These are phyloP conservation scores for Cucurbita pepo DNA, from an alignment of 306 rosid genomes.

Conservation along the genomic window DNA sequence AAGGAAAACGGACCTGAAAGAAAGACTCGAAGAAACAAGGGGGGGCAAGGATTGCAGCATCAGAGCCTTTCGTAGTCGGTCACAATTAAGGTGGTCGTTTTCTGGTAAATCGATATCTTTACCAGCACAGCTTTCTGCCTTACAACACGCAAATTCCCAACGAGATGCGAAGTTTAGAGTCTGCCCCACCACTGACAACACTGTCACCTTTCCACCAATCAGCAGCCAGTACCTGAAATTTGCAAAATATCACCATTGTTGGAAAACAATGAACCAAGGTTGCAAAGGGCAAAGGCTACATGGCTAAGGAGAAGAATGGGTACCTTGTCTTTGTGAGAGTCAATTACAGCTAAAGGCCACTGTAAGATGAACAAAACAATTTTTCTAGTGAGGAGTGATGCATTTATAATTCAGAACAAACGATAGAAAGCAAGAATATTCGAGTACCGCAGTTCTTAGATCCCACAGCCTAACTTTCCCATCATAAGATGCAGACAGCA, in stretches of 20 bases:
- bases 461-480: slow-evolving; percentile 94
- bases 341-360: slow-evolving; percentile 79
- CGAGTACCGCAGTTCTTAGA: slow-evolving; percentile 74
- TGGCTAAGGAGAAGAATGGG: neutral
- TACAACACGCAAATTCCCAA: slow-evolving; percentile 40
- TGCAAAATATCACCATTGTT: neutral
- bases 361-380: slow-evolving; percentile 25
- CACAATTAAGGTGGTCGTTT: neutral
- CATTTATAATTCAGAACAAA: neutral
- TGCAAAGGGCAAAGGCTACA: neutral
- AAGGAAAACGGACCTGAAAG: neutral
- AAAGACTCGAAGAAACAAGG: neutral
- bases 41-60: neutral
- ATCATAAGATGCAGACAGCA: slow-evolving; percentile 78
- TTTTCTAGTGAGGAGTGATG: neutral
- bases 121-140: slow-evolving; percentile 9
- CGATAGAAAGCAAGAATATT: neutral
- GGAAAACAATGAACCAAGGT: neutral
- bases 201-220: slow-evolving; percentile 86
- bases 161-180: slow-evolving; percentile 65
- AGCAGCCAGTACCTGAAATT: slow-evolving; percentile 57
- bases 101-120: neutral
- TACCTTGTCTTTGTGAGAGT: slow-evolving; percentile 76
- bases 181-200: slow-evolving; percentile 80
- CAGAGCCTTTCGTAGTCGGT: neutral